Evolutionary conservation across 352 stramenopile species (phyloP), one percentile per base, ranked within the genome.

Genomic region (Phytophthora sojae): DNA sequence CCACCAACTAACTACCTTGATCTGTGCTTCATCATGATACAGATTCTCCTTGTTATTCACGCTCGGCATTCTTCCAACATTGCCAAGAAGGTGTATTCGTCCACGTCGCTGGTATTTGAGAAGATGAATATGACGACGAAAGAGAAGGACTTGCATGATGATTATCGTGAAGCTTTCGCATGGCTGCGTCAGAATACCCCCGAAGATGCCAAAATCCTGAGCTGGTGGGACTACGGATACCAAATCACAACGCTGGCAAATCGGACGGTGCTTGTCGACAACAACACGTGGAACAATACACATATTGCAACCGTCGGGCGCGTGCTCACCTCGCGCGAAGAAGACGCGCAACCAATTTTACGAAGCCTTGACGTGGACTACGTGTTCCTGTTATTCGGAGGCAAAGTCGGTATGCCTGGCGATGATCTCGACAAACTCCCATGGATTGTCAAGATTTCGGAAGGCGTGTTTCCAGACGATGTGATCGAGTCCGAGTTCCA

Each of bases 241-340:
- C 89, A 96, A 58, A 81, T 96, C 32, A 90, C 89, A 11, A 86
- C 82, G 6, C 68, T 95, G 12, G 86, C 89, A 9, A 96, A 96
- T 62, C 89, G 89, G 49, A 96, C 88, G 0, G 85, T 95, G 25
- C 72, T 95, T 47, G 96, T 98, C 2, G 96, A 99, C 80, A 98
- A 98, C 80, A 99, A 99, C 68, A 99, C 96, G 56, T 99, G 96
- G 96, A 99, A 99, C 77, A 98, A 98, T 74, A 98, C 94, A 37
- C 96, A 99, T 76, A 99, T 99, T 71, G 96, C 96, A 37, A 98
- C 95, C 0, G 91, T 98, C 12, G 96, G 95, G 1, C 88, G 95
- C 9, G 91, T 91, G 37, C 75, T 96, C 39, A 75, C 71, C 3
- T 92, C 83, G 7, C 77, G 76, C 26, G 89, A 96, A 70, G 85